Conservation (phyloP, 2,329 filamentous ascomycete species). For the Pyricularia sp. region DNA sequence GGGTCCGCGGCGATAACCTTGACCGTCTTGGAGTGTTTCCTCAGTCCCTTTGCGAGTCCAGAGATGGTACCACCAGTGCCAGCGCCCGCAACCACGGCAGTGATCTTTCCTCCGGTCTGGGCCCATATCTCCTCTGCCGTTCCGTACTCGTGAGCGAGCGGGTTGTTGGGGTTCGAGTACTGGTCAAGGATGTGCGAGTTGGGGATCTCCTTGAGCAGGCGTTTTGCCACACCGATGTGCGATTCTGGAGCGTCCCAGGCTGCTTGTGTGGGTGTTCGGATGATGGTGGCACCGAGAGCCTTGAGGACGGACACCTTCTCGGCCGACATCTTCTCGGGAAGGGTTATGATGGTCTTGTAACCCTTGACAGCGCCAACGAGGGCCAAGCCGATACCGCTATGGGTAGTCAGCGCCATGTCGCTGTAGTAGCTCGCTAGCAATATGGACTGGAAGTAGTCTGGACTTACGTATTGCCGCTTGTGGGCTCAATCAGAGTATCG, state of each 20-base stretch:
- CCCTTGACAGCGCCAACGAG: slow-evolving; percentile 93
- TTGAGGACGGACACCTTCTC: slow-evolving; percentile 95
- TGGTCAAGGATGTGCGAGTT: slow-evolving; percentile 97
- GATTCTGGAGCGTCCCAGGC: slow-evolving; percentile 92
- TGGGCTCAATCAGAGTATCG: slow-evolving; percentile 95
- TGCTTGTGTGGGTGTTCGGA: slow-evolving; percentile 91
- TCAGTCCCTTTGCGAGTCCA: slow-evolving; percentile 73
- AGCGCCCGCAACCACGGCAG: slow-evolving; percentile 78
- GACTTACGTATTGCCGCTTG: slow-evolving; percentile 79
- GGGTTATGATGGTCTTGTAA: slow-evolving; percentile 96
- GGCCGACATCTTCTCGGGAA: slow-evolving; percentile 98
- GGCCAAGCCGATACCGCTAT: slow-evolving; percentile 77
- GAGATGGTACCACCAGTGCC: slow-evolving; percentile 95
- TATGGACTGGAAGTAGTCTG: slow-evolving; percentile 5
- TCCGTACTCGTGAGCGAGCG: slow-evolving; percentile 83
- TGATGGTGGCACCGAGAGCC: slow-evolving; percentile 92
- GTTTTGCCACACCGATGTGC: slow-evolving; percentile 88
- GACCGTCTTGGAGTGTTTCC: slow-evolving; percentile 76
- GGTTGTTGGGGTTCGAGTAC: slow-evolving; percentile 88
- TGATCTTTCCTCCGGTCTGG: slow-evolving; percentile 77
- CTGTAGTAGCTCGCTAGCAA: background rate
- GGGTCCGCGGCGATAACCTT: slow-evolving; percentile 92
- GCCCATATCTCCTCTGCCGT: slow-evolving; percentile 95
- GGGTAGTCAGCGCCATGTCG: background rate
- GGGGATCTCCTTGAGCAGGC: slow-evolving; percentile 88